Conservation (phyloP, 768 basidiomycete species). For the Basidioascus undulatus region DNA sequence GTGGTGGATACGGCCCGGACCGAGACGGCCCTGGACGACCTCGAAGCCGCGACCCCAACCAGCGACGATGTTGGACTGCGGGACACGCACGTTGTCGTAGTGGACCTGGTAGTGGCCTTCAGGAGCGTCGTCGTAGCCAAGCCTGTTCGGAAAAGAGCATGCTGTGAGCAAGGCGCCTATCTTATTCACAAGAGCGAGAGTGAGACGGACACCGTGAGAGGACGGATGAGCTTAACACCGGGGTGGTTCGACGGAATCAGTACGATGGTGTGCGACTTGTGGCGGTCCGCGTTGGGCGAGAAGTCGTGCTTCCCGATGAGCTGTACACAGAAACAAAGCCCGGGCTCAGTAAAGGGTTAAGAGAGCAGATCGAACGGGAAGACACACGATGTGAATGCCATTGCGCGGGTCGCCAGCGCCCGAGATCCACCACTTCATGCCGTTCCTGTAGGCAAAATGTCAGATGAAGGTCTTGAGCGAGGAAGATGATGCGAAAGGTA, state of each 20-base stretch:
- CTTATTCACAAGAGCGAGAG: neutral
- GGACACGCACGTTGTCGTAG: constrained; percentile 83
- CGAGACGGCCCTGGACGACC: constrained; percentile 87
- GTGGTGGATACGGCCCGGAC: constrained; percentile 42
- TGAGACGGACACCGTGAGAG: constrained; percentile 81
- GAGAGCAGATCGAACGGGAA: too few relatives aligned
- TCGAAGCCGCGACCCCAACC: constrained; percentile 95
- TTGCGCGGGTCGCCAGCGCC: constrained; percentile 86
- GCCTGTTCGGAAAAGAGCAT: neutral
- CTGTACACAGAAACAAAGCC: too few relatives aligned
- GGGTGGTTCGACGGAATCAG: constrained; percentile 71
- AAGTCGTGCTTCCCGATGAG: too few relatives aligned
- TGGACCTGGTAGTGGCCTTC: constrained; percentile 91
- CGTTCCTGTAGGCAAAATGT: constrained; percentile 57
- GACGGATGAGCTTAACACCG: constrained; percentile 72
- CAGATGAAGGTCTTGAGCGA: constrained; percentile 61
- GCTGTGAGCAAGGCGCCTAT: neutral
- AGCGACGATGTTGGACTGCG: constrained; percentile 51
- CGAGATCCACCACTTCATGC: constrained; percentile 99
- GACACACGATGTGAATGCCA: constrained; percentile 39
- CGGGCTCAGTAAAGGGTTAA: too few relatives aligned
- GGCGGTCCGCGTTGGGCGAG: constrained; percentile 43
- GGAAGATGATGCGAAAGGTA: too few relatives aligned
- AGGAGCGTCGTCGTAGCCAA: constrained; percentile 10
- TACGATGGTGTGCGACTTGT: constrained; percentile 79